These are phyloP conservation scores for Vigna unguiculata DNA, from an alignment of 306 rosid genomes.

Conservation along the genomic window DNA sequence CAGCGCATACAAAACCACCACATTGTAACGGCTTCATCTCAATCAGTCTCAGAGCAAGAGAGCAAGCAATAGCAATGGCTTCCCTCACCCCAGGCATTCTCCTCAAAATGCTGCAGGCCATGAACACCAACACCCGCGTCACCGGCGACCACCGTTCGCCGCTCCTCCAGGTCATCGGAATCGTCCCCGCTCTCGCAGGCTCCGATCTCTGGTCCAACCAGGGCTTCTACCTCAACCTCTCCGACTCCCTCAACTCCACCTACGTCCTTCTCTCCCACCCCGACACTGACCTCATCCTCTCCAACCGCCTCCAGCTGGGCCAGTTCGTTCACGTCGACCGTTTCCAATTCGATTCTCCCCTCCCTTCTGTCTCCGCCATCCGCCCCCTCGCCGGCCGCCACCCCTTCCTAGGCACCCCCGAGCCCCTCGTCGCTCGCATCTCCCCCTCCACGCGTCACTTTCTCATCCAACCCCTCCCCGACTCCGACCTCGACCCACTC, in stretches of 20 bases:
- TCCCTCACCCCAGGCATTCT: conserved; percentile 87
- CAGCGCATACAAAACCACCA: too few species aligned
- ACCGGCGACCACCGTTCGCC: conserved; percentile 99
- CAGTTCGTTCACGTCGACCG: conserved; percentile 88
- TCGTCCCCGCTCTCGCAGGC: conserved; percentile 88
- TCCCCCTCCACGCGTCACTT: conserved; percentile 67
- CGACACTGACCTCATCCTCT: conserved; percentile 83
- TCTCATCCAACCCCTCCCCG: conserved; percentile 77
- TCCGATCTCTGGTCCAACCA: conserved; percentile 88
- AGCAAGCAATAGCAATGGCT: conserved; percentile 62
- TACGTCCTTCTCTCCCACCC: conserved; percentile 85
- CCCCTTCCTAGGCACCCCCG: conserved; percentile 74
- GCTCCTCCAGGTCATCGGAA: conserved; percentile 89
- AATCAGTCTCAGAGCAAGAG: too few species aligned
- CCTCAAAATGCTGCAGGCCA: conserved; percentile 78
- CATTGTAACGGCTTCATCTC: too few species aligned
- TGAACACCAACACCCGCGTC: conserved; percentile 83
- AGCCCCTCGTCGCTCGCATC: conserved; percentile 71
- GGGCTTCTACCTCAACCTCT: conserved; percentile 91
- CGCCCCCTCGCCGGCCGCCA: conserved; percentile 90
- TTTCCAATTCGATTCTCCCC: conserved; percentile 73
- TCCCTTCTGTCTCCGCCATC: conserved; percentile 70
- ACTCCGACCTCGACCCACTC: conserved; percentile 78
- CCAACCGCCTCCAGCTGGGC: conserved; percentile 88
- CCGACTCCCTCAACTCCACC: conserved; percentile 92